phyloP scores from a whole-genome alignment of 352 stramenopile genomes.

The Globisporangium iwayamae region DNA sequence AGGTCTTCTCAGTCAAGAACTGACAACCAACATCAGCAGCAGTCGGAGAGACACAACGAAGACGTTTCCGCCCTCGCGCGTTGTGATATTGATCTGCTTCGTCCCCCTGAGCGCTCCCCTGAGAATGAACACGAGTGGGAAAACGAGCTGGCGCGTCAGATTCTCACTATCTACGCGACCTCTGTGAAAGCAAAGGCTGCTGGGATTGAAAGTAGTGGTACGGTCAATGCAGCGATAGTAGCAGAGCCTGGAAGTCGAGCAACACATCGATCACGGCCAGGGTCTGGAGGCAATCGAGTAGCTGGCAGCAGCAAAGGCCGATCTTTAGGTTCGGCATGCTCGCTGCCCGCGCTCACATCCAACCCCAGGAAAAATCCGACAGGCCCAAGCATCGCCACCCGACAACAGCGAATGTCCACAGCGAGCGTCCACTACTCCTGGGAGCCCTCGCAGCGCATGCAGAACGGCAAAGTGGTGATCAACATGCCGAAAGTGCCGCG shows the following conservation, averaged over 20 bases:
- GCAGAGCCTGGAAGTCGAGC: constrained; percentile 1
- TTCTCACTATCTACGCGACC: constrained; percentile 84
- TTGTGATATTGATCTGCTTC: constrained; percentile 56
- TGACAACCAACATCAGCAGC: constrained; percentile 2
- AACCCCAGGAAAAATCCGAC: not conserved
- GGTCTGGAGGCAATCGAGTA: not conserved
- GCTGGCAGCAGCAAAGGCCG: not conserved
- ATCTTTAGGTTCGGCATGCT: constrained; percentile 18
- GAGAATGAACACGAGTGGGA: constrained; percentile 85
- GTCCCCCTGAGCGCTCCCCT: constrained; percentile 39
- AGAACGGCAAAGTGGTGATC: constrained; percentile 67
- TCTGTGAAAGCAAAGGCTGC: constrained; percentile 60
- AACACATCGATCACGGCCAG: not conserved
- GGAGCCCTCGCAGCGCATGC: constrained; percentile 52
- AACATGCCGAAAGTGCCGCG: constrained; percentile 75
- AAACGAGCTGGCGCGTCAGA: constrained; percentile 88
- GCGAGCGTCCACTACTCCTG: constrained; percentile 56
- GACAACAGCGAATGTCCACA: not conserved
- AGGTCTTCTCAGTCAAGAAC: not conserved
- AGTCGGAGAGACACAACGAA: constrained; percentile 2
- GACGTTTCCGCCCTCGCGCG: constrained; percentile 12
- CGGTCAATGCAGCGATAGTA: not conserved
- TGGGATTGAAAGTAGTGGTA: constrained; percentile 3
- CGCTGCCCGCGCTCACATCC: constrained; percentile 16
- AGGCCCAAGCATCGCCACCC: not conserved